Conservation (phyloP, 106 monocot species). For the Apostasia shenzhenica region DNA sequence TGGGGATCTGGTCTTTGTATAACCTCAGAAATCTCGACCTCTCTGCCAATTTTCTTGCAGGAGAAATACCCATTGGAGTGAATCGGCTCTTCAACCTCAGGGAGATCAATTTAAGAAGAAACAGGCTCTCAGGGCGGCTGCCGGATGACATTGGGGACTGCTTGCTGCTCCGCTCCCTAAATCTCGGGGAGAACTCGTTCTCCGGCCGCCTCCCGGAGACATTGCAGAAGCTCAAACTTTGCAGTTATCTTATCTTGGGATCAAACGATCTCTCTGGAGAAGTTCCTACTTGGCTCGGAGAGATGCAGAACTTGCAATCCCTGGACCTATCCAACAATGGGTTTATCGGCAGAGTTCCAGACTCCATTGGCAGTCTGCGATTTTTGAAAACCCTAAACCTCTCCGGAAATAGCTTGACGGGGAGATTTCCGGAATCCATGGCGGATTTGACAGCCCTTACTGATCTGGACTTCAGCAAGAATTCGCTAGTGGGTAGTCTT, state of each 20-base stretch:
- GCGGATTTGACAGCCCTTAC: conserved; percentile 26
- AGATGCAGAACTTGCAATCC: conserved; percentile 26
- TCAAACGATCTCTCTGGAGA: conserved; percentile 52
- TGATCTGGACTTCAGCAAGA: conserved; percentile 57
- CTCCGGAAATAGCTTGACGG: conserved; percentile 49
- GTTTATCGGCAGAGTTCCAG: conserved; percentile 55
- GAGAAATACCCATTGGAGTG: conserved; percentile 46
- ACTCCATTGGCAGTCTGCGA: conserved; percentile 46
- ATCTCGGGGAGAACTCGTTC: conserved; percentile 48
- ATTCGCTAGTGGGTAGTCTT: conserved; percentile 54
- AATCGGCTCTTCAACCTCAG: conserved; percentile 34
- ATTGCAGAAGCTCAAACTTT: conserved; percentile 42
- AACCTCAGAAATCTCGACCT: conserved; percentile 61
- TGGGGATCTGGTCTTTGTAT: conserved; percentile 42
- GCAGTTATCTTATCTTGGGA: conserved; percentile 28
- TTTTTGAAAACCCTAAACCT: conserved; percentile 45
- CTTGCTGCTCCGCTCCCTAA: conserved; percentile 38
- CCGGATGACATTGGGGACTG: conserved; percentile 43
- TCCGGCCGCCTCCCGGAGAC: conserved; percentile 50
- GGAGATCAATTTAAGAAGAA: conserved; percentile 36
- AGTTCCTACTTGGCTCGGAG: conserved; percentile 51
- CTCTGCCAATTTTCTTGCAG: conserved; percentile 51
- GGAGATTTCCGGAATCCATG: conserved; percentile 74
- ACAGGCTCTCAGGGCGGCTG: conserved; percentile 44
- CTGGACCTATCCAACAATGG: conserved; percentile 53